phyloP scores from a whole-genome alignment of 257 asterid species.

The Henckelia pumila region DNA sequence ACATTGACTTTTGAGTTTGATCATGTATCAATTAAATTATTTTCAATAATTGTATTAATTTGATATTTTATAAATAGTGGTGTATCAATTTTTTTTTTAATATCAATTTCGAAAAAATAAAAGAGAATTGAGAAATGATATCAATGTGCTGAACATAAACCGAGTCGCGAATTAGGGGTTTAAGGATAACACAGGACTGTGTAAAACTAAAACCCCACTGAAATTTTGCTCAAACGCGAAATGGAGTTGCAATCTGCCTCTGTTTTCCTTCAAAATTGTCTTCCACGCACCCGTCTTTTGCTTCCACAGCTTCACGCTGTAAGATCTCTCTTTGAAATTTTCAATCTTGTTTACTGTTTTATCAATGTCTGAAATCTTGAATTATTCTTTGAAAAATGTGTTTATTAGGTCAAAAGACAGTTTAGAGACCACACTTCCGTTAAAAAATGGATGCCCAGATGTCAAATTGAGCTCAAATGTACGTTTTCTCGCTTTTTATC shows the following conservation, averaged over 20 bases:
- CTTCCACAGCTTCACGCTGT: conserved; percentile 41
- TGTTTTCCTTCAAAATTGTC: conserved; percentile 37
- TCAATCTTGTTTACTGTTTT: neutral
- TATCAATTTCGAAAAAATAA: too few species aligned
- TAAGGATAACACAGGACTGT: conserved; percentile 30
- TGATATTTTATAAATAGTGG: too few species aligned
- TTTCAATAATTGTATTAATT: too few species aligned
- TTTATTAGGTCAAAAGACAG: conserved; percentile 38
- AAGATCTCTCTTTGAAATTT: conserved; percentile 25
- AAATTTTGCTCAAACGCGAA: conserved; percentile 12
- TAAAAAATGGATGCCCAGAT: conserved; percentile 29
- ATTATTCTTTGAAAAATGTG: conserved; percentile 1
- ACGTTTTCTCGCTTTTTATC: conserved; percentile 16
- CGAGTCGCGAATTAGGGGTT: conserved; percentile 28
- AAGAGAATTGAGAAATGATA: too few species aligned
- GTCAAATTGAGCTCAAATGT: conserved; percentile 44
- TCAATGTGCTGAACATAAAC: neutral
- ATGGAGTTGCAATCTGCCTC: conserved; percentile 54
- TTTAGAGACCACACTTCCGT: conserved; percentile 21
- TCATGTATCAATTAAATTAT: too few species aligned
- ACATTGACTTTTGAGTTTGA: too few species aligned
- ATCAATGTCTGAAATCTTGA: conserved; percentile 9
- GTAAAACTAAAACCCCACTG: conserved; percentile 26
- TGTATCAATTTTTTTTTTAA: too few species aligned
- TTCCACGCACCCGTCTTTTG: conserved; percentile 31